Percentiles rank a stretch among this genome's conserved stretches.
Evolutionary conservation across 2,329 filamentous ascomycete species (phyloP).

Genomic region (Botrytis fragariae): DNA sequence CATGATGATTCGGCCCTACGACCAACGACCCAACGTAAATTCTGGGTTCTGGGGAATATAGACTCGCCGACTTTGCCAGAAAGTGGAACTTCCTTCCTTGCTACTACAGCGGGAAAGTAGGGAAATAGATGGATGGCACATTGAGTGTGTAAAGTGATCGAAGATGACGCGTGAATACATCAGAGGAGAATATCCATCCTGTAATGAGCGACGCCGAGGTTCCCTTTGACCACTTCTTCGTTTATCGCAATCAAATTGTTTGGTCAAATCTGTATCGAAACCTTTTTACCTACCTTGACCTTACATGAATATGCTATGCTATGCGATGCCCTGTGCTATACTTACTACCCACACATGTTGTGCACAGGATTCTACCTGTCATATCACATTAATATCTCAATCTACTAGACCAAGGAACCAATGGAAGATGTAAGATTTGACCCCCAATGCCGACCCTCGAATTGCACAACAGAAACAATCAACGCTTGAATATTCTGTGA

Average conservation of each 20-base stretch:
- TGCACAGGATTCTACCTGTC: not conserved
- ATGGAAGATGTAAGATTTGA: not conserved
- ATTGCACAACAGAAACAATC: constrained; percentile 8
- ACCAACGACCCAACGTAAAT: constrained; percentile 8
- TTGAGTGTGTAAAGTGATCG: constrained; percentile 7
- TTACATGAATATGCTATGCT: constrained; percentile 13
- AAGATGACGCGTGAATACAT: constrained; percentile 18
- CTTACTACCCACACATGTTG: constrained; percentile 7
- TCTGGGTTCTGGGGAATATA: constrained; percentile 11
- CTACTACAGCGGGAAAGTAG: constrained; percentile 3
- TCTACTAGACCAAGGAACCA: not conserved
- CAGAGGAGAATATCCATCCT: constrained; percentile 11
- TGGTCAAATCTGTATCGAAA: not conserved
- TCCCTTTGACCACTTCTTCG: constrained; percentile 2
- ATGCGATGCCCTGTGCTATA: not conserved
- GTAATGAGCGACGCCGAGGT: constrained; percentile 16
- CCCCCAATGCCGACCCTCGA: not conserved
- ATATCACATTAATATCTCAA: not conserved
- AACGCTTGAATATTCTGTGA: not conserved
- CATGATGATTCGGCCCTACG: constrained; percentile 11
- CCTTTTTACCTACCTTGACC: not conserved
- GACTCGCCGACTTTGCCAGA: constrained; percentile 9
- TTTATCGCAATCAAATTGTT: not conserved
- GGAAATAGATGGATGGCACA: constrained; percentile 1
- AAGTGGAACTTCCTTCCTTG: not conserved